A percentile compares a stretch with the other conserved stretches of the same genome.
These are phyloP conservation scores for Paraurostyla sp. DNA, from an alignment of 73 alveolate genomes.

Conservation along the genomic window DNA sequence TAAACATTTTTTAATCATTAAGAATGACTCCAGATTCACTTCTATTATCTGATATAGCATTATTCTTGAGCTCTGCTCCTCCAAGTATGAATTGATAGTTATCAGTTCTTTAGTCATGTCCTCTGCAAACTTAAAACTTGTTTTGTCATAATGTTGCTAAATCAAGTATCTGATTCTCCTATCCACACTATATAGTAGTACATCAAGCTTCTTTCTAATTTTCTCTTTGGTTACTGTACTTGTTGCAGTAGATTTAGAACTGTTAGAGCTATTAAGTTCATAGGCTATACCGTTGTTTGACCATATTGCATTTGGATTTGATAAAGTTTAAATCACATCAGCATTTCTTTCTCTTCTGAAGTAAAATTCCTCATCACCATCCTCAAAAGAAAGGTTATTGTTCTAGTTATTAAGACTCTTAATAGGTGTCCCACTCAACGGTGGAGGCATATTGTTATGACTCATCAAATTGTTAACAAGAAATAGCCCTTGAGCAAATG, in stretches of 20 bases:
- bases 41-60: constrained; percentile 81
- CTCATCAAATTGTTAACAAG: background rate
- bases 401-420: background rate
- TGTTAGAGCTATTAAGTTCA: constrained; percentile 35
- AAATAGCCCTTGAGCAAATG: background rate
- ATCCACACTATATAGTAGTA: constrained; percentile 56
- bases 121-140: constrained; percentile 66
- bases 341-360: constrained; percentile 9
- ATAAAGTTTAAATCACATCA: constrained; percentile 11
- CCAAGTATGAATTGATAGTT: constrained; percentile 74
- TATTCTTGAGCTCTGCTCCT: constrained; percentile 71
- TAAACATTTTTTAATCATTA: constrained; percentile 80
- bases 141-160: constrained; percentile 13
- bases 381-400: constrained; percentile 41
- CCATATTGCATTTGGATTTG: constrained; percentile 65
- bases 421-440: constrained; percentile 59
- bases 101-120: constrained; percentile 54
- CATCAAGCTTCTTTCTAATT: constrained; percentile 73
- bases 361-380: constrained; percentile 45
- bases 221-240: constrained; percentile 64
- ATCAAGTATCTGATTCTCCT: constrained; percentile 60
- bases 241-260: constrained; percentile 6
- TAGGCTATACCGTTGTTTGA: constrained; percentile 70
- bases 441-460: background rate
- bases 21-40: constrained; percentile 74